phyloP scores from a whole-genome alignment of 2,329 filamentous ascomycete genomes.

The Teratosphaeria viscida region DNA sequence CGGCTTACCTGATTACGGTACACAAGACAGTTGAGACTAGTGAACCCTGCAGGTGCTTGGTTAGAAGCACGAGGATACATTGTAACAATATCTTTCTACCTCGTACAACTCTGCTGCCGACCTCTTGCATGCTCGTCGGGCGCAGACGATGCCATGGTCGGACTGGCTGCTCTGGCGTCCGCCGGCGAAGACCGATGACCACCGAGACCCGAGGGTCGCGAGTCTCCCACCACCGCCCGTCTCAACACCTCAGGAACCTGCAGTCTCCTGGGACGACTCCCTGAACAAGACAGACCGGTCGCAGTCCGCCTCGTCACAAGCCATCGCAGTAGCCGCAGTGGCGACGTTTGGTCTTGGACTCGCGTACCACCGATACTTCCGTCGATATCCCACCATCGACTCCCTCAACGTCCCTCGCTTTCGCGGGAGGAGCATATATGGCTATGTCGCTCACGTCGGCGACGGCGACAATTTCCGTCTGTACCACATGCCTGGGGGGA shows the following conservation, averaged over 20 bases:
- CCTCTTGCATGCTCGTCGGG: neutral
- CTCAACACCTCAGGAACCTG: neutral
- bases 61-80: too few relatives aligned
- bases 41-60: too few relatives aligned
- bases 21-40: too few relatives aligned
- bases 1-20: too few relatives aligned
- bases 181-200: slow-evolving; percentile 18
- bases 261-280: slow-evolving; percentile 34
- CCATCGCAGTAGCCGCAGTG: slow-evolving; percentile 29
- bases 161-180: slow-evolving; percentile 7
- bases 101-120: neutral
- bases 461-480: slow-evolving; percentile 94
- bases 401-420: slow-evolving; percentile 68
- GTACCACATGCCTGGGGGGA: slow-evolving; percentile 89
- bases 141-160: slow-evolving; percentile 8
- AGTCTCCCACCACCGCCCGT: neutral
- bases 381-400: slow-evolving; percentile 68
- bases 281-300: slow-evolving; percentile 41
- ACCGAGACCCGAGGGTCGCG: neutral
- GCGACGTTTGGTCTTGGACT: slow-evolving; percentile 45
- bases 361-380: slow-evolving; percentile 62
- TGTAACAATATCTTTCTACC: too few relatives aligned
- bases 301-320: slow-evolving; percentile 44
- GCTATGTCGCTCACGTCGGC: slow-evolving; percentile 82
- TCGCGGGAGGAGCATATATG: slow-evolving; percentile 65